A percentile compares a stretch with the other conserved stretches of the same genome.
Evolutionary conservation across 164 flowering plant genomes (phyloP).

Genomic region (Brasenia schreberi): DNA sequence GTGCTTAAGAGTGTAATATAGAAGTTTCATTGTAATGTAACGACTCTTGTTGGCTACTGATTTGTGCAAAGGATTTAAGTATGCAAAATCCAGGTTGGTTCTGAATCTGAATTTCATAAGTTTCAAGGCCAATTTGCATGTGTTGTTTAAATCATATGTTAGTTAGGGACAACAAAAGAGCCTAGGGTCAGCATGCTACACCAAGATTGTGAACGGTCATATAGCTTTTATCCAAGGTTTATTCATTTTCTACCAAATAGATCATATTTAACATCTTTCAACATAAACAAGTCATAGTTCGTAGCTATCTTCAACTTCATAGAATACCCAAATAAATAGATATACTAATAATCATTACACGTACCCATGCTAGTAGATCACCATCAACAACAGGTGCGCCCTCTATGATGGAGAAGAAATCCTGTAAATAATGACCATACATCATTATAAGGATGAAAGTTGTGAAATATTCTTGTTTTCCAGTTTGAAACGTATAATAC

Average conservation of each 20-base stretch:
- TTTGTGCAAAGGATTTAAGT: neutral
- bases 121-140: neutral
- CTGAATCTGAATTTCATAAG: neutral
- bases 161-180: too few species aligned
- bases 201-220: neutral
- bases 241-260: too few species aligned
- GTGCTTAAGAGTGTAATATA: neutral
- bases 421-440: conserved; percentile 30
- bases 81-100: neutral
- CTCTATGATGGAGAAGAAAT: conserved; percentile 58
- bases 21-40: too few species aligned
- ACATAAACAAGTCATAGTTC: neutral
- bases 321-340: neutral
- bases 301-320: neutral
- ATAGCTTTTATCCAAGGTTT: neutral
- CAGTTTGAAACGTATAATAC: neutral
- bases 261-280: neutral
- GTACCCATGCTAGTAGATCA: conserved; percentile 74
- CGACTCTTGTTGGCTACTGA: too few species aligned
- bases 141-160: too few species aligned
- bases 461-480: neutral
- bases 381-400: conserved; percentile 80
- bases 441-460: neutral
- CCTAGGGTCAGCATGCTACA: neutral
- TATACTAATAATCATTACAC: conserved; percentile 9